Conservation (phyloP, 768 basidiomycete genomes). For the Rhizopogon vinicolor region DNA sequence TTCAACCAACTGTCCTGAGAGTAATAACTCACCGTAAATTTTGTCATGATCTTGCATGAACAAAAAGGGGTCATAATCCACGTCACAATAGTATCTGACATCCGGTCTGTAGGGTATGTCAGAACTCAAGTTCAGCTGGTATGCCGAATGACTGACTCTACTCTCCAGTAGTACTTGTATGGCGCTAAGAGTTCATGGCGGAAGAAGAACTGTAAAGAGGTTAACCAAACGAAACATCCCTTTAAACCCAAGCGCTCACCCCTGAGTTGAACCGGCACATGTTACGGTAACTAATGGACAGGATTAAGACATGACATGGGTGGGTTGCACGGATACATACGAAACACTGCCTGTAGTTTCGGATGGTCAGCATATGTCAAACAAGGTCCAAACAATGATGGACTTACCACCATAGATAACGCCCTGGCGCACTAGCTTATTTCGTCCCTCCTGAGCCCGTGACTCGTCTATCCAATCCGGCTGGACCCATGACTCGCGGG, state of each 20-base stretch:
- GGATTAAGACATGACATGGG: background rate
- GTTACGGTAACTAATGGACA: constrained; percentile 50
- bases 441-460: constrained; percentile 46
- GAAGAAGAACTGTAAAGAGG: constrained; percentile 44
- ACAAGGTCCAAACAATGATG: background rate
- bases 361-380: background rate
- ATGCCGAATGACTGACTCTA: constrained; percentile 37
- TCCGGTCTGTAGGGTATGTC: constrained; percentile 33
- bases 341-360: constrained; percentile 36
- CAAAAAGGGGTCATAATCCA: constrained; percentile 47
- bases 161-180: constrained; percentile 60
- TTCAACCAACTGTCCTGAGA: background rate
- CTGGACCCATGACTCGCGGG: constrained; percentile 62
- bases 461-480: constrained; percentile 72
- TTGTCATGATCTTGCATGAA: constrained; percentile 51
- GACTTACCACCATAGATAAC: constrained; percentile 47
- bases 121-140: background rate
- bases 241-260: constrained; percentile 28
- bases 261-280: constrained; percentile 79
- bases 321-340: constrained; percentile 21
- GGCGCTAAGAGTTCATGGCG: constrained; percentile 45
- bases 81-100: constrained; percentile 51
- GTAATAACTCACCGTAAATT: constrained; percentile 38
- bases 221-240: constrained; percentile 1
- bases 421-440: constrained; percentile 43